Evolutionary conservation across 2,329 filamentous ascomycete species (phyloP).

Genomic region (Arthrobotrys iridis): DNA sequence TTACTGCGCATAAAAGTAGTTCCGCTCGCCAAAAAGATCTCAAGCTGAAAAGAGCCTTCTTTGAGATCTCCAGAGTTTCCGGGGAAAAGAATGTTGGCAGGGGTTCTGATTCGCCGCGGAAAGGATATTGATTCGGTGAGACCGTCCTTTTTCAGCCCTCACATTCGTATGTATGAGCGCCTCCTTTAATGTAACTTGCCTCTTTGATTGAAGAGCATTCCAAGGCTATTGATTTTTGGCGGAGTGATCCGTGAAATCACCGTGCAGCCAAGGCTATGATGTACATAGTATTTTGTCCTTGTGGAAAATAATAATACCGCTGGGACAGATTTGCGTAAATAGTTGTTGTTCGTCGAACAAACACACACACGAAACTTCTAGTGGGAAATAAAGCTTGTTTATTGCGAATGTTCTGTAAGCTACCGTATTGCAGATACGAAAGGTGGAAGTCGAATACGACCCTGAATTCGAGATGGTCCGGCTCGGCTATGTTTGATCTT

Average conservation of each 20-base stretch:
- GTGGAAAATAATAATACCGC: not conserved
- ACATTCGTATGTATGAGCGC: constrained; percentile 1
- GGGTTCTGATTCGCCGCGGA: no score
- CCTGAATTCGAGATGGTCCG: constrained; percentile 21
- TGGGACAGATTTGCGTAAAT: not conserved
- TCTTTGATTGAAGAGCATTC: not conserved
- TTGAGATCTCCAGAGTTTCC: no score
- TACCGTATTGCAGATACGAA: constrained; percentile 4
- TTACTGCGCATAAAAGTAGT: not conserved
- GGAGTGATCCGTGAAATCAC: not conserved
- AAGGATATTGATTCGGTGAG: constrained; percentile 23
- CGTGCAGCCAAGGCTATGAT: not conserved
- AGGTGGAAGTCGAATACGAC: constrained; percentile 16
- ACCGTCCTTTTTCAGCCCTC: constrained; percentile 11
- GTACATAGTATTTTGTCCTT: not conserved
- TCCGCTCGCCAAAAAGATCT: constrained; percentile 9
- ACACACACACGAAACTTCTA: not conserved
- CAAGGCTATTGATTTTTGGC: not conserved
- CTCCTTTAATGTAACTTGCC: constrained; percentile 24
- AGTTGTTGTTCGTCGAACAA: not conserved
- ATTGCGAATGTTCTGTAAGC: not conserved
- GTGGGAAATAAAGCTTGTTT: not conserved
- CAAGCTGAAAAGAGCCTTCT: no score
- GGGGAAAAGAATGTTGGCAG: not conserved
- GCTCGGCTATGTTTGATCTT: constrained; percentile 33